Base-by-base conservation (phyloP, 768 basidiomycete genomes). In the Auriscalpium vulgare region DNA sequence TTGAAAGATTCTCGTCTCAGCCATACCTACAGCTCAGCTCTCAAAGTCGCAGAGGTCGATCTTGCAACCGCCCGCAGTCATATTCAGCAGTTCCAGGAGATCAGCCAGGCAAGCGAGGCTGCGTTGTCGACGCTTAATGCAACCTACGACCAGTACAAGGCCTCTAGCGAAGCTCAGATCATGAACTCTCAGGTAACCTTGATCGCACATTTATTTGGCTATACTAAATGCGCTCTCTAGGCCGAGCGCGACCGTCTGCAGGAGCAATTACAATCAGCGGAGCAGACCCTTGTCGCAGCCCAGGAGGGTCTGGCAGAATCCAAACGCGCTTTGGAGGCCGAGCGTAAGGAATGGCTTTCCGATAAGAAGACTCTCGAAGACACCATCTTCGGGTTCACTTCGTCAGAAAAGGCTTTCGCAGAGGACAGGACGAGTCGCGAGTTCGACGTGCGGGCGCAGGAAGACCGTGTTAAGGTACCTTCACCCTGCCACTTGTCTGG, bases 321-420 rank as follows among this genome's bases (percentile, higher is more conserved):
- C 1, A 84, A 85, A 59, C 82, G 79, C 53, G 75, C 78, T 6
- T 75, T 90, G 49, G 90, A 92, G 54, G 68, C 70, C 3, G 88
- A 92, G 62, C 83, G 87, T 10, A 68, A 73, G 37, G 79, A 82
- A 13, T 93, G 89, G 85, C 68, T 75, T 5, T 82, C 76, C 51
- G 92, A 94, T 69, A 91, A 91, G 78, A 88, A 81, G 75, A 80
- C 76, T 1, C 76, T 94, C 38, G 90, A 94, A 63, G 88, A 84
- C 59, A 84, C 88, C 11, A 89, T 95, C 56, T 81, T 87, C 34
- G 88, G 90, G 57, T 78, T 94, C 71, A 85, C 79, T 54, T 82
- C 81, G 2, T 87, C 87, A 0, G 91, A 90, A 65, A 83, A 80
- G 66, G 73, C 75, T 60, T 80, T 78, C 0, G 83, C 84, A 64